These are phyloP conservation scores for Terfezia claveryi DNA, from an alignment of 495 filamentous ascomycete species.

Conservation along the genomic window DNA sequence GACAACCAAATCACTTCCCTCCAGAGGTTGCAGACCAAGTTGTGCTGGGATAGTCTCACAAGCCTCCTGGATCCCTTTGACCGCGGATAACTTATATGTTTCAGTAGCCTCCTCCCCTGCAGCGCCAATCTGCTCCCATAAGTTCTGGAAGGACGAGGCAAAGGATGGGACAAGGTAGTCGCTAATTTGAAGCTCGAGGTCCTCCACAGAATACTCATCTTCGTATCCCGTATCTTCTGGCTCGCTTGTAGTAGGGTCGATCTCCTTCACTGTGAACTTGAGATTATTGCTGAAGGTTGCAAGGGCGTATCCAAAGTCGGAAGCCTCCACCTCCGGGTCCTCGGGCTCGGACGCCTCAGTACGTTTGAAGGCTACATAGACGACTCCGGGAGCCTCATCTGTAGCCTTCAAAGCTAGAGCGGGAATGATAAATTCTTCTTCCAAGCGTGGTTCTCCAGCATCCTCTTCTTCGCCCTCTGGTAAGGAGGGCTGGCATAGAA, in stretches of 20 bases:
- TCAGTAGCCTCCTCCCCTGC: constrained; percentile 76
- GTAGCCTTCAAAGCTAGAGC: constrained; percentile 49
- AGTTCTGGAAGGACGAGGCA: constrained; percentile 79
- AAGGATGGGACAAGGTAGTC: constrained; percentile 89
- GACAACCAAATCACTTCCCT: constrained; percentile 56
- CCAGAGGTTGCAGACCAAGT: constrained; percentile 78
- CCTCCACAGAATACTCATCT: constrained; percentile 92
- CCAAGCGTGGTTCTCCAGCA: constrained; percentile 21
- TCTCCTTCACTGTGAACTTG: constrained; percentile 94
- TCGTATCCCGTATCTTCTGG: constrained; percentile 85
- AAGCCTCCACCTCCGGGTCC: neutral
- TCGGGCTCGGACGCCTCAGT: constrained; percentile 15
- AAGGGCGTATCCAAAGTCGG: constrained; percentile 48
- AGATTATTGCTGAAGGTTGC: constrained; percentile 76
- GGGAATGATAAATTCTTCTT: constrained; percentile 86
- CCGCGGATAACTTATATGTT: constrained; percentile 68
- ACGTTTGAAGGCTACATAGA: constrained; percentile 90
- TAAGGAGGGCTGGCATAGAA: constrained; percentile 64
- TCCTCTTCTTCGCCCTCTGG: constrained; percentile 50
- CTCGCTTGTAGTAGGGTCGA: constrained; percentile 82
- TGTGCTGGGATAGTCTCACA: constrained; percentile 72
- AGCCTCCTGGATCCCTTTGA: constrained; percentile 86
- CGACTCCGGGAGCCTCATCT: constrained; percentile 57
- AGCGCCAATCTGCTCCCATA: constrained; percentile 89
- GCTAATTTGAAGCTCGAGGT: constrained; percentile 72